Evolutionary conservation across 495 filamentous ascomycete genomes (phyloP), one percentile per base, ranked within the genome.

Genomic region (Xylaria intraflava): DNA sequence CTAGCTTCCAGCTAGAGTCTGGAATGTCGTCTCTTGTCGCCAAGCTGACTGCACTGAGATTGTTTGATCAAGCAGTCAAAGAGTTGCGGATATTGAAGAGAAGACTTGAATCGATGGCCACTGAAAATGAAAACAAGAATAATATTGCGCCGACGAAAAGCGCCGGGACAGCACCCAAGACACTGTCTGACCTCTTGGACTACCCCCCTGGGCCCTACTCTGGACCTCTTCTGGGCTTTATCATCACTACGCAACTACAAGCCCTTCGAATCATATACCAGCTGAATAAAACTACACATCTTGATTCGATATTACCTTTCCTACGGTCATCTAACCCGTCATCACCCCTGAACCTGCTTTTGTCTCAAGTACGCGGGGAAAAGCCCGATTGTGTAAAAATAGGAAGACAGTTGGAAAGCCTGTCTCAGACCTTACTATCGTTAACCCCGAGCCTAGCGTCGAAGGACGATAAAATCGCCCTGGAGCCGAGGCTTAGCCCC

Each of bases 21-120:
- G 93, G 88, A 6, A 87, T 89, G 69, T 86, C 87, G 39, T 82
- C 85, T 7, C 72, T 98, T 36, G 72, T 87, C 22, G 81, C 79
- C 36, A 90, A 84, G 57, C 68, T 95, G 16, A 74, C 95, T 6
- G 77, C 80, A 0, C 69, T 95, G 42, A 84, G 84, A 12, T 65
- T 94, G 51, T 82, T 88, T 49, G 85, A 89, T 14, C 67, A 86
- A 51, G 93, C 92, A 6, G 69, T 84, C 50, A 89, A 85, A 59
- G 90, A 97, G 67, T 66, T 96, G 30, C 75, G 82, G 60, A 74
- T 72, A 22, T 73, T 85, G 69, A 95, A 85, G 66, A 75, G 69
- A 62, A 78, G 79, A 63, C 72, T 85, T 62, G 82, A 76, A 45
- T 69, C 52, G 35, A 65, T 62, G 35, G 70, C 61, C 16, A 27